A percentile compares a stretch with the other conserved stretches of the same genome.
Evolutionary conservation across 176 grass and related monocot genomes (phyloP).

Genomic region (Alloteropsis semialata): DNA sequence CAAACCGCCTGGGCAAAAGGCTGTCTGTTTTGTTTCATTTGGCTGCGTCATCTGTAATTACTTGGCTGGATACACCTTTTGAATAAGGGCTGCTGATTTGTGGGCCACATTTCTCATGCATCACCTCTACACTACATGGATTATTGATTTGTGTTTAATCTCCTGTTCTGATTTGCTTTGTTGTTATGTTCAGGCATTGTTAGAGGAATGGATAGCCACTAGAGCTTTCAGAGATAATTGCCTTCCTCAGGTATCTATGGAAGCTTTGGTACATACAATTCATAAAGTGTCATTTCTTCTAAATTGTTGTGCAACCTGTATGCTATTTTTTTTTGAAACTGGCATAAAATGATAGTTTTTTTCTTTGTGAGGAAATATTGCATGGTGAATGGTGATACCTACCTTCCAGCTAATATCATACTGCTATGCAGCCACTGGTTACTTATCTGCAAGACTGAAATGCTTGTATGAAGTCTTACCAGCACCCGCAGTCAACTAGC

Average conservation of each 20-base stretch:
- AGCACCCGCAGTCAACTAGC: neutral
- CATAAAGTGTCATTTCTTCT: neutral
- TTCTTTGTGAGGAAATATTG: neutral
- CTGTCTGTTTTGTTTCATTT: neutral
- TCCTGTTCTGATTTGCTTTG: constrained; percentile 26
- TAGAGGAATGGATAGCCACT: constrained; percentile 97
- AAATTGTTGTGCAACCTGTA: neutral
- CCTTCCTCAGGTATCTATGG: constrained; percentile 63
- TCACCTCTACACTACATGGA: constrained; percentile 7
- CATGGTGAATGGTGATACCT: neutral
- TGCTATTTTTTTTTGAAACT: neutral
- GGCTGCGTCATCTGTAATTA: constrained; percentile 5
- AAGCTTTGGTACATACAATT: constrained; percentile 5
- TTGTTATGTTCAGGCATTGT: constrained; percentile 68
- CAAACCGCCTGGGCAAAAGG: neutral
- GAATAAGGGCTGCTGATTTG: neutral
- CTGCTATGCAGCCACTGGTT: neutral
- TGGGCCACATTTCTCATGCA: neutral
- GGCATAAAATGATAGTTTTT: neutral
- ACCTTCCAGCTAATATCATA: neutral
- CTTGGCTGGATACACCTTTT: neutral
- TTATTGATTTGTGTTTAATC: constrained; percentile 15
- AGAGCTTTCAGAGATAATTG: constrained; percentile 73
- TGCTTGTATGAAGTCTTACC: neutral
- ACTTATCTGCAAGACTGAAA: neutral